These are phyloP conservation scores for Lumnitzera littorea DNA, from an alignment of 345 rosid species.

Conservation along the genomic window DNA sequence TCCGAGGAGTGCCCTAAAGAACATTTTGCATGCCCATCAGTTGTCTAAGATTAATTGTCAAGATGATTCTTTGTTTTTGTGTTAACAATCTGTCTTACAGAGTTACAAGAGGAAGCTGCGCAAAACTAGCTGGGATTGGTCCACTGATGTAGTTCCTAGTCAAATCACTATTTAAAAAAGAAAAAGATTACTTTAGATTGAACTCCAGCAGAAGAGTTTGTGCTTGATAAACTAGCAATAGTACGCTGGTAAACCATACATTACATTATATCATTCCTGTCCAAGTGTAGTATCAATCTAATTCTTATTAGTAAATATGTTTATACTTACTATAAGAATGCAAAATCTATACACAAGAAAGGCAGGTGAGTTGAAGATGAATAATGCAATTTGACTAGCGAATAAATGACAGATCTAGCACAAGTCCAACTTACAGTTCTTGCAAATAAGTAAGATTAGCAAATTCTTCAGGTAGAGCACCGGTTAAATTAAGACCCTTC, in stretches of 20 bases:
- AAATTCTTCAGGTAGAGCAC: constrained; percentile 58
- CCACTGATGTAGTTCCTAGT: constrained; percentile 66
- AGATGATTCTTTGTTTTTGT: not conserved
- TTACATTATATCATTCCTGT: too few species aligned
- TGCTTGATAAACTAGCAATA: not conserved
- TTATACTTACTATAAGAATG: too few species aligned
- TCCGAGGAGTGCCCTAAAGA: constrained; percentile 44
- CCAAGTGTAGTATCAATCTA: too few species aligned
- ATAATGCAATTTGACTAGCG: not conserved
- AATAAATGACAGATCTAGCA: not conserved
- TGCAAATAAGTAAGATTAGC: constrained; percentile 43
- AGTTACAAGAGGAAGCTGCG: constrained; percentile 36
- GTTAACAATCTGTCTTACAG: constrained; percentile 34
- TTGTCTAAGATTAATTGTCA: not conserved
- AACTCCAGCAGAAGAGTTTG: not conserved
- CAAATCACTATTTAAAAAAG: constrained; percentile 48
- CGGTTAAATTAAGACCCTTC: constrained; percentile 49
- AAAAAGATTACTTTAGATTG: constrained; percentile 1
- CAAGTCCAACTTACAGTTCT: constrained; percentile 40
- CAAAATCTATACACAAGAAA: too few species aligned
- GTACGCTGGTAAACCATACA: too few species aligned
- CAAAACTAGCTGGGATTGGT: constrained; percentile 48
- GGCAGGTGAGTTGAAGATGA: too few species aligned
- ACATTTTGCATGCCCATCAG: not conserved
- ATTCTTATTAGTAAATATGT: too few species aligned